These are phyloP conservation scores for Acanthamoeba lugdunensis DNA, from an alignment of 208 protist species.

Conservation along the genomic window DNA sequence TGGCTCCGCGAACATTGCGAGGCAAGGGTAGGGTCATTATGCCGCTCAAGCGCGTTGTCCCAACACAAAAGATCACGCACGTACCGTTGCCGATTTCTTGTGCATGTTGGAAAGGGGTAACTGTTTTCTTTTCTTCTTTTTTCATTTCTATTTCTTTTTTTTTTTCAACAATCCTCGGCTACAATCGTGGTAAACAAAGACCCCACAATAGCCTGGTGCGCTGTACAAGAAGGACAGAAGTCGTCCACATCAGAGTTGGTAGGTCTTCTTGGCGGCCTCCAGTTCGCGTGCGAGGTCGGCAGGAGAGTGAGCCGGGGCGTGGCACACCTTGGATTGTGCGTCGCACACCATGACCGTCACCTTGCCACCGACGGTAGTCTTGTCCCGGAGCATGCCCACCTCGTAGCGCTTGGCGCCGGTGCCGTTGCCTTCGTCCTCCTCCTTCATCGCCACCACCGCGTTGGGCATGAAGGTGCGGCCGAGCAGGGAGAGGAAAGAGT, in stretches of 20 bases:
- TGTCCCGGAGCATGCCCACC: constrained; percentile 41
- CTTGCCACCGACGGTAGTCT: constrained; percentile 28
- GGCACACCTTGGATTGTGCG: constrained; percentile 25
- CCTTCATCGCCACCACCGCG: constrained; percentile 24
- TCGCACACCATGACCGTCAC: constrained; percentile 41
- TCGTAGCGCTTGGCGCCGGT: background rate
- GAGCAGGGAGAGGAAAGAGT: constrained; percentile 51
- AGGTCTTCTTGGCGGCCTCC: background rate
- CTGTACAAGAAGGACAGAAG: too few species aligned
- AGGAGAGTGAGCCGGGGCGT: background rate
- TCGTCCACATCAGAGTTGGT: background rate
- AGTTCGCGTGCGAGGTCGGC: background rate
- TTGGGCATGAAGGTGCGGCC: constrained; percentile 43
- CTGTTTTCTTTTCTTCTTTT: too few species aligned
- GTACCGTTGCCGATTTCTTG: too few species aligned
- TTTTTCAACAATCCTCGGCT: too few species aligned
- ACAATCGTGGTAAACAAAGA: too few species aligned
- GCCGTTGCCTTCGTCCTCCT: background rate
- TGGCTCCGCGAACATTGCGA: too few species aligned
- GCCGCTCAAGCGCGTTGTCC: too few species aligned
- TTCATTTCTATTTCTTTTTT: too few species aligned
- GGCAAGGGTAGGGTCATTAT: too few species aligned
- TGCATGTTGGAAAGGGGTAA: too few species aligned
- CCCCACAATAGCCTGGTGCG: too few species aligned
- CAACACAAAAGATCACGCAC: too few species aligned